These are phyloP conservation scores for Penicillium verhagenii DNA, from an alignment of 495 filamentous ascomycete species.

Conservation along the genomic window DNA sequence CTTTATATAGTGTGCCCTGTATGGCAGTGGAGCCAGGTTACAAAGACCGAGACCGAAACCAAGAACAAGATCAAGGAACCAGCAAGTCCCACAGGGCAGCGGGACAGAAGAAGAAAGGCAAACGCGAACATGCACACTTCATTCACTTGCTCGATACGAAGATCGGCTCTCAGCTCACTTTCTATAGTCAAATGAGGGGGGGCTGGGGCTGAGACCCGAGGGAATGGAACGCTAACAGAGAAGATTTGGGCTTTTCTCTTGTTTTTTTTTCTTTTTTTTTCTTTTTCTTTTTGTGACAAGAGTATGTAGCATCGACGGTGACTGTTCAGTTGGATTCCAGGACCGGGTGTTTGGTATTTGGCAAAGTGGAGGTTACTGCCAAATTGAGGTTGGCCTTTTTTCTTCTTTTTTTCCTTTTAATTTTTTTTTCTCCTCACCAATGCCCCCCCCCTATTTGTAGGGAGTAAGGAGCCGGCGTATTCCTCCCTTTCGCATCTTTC, in stretches of 20 bases:
- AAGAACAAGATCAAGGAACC: too few relatives aligned
- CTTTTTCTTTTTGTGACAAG: not conserved
- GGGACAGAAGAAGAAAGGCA: too few relatives aligned
- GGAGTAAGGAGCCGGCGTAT: too few relatives aligned
- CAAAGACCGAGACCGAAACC: not conserved
- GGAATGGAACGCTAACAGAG: constrained; percentile 15
- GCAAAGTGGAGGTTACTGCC: not conserved
- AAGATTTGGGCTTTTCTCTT: not conserved
- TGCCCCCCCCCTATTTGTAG: too few relatives aligned
- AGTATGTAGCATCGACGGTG: not conserved
- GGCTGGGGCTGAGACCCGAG: constrained; percentile 11
- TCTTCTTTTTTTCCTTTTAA: too few relatives aligned
- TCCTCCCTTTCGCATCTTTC: too few relatives aligned
- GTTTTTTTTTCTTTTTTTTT: not conserved
- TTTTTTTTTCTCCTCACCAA: too few relatives aligned
- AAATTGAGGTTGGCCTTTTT: too few relatives aligned
- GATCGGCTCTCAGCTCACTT: constrained; percentile 10
- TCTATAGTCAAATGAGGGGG: not conserved
- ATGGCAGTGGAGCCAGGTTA: not conserved
- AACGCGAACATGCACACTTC: not conserved
- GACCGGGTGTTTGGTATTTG: constrained; percentile 1
- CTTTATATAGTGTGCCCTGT: not conserved
- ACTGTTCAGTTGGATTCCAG: too few relatives aligned
- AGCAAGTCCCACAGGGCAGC: too few relatives aligned
- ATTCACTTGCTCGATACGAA: constrained; percentile 5